phyloP scores from a whole-genome alignment of 495 filamentous ascomycete species.

The Penicillium cataractarum region DNA sequence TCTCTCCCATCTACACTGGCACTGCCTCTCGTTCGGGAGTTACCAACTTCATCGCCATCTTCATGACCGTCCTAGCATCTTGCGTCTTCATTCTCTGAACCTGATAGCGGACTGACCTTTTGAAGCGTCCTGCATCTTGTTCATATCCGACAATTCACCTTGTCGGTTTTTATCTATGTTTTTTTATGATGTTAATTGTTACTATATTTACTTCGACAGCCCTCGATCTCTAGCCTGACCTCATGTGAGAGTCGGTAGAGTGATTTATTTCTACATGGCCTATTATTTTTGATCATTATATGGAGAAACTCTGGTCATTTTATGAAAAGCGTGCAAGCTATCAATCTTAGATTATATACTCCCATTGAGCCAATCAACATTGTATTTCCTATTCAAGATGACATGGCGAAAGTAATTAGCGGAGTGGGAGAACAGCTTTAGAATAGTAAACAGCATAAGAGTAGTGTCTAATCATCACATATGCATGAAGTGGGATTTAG shows the following conservation, averaged over 20 bases:
- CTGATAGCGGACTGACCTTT: neutral
- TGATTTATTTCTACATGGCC: conserved; percentile 13
- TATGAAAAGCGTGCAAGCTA: conserved; percentile 5
- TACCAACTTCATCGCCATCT: neutral
- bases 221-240: neutral
- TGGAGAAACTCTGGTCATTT: conserved; percentile 4
- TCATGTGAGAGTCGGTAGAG: neutral
- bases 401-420: neutral
- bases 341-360: conserved; percentile 3
- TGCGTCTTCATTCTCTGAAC: neutral
- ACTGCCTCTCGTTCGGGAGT: conserved; percentile 20
- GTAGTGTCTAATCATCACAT: neutral
- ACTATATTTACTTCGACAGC: conserved; percentile 5
- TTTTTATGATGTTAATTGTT: conserved; percentile 5
- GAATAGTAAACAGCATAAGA: neutral
- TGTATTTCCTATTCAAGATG: neutral
- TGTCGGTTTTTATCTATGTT: neutral
- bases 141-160: neutral
- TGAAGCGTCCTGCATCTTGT: neutral
- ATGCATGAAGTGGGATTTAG: neutral
- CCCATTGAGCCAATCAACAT: neutral
- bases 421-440: too few relatives aligned
- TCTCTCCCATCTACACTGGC: conserved; percentile 30
- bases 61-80: neutral
- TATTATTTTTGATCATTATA: conserved; percentile 10